Base-by-base conservation (phyloP, 192 early-diverging fungal genomes). In the Backusella morwellensis region DNA sequence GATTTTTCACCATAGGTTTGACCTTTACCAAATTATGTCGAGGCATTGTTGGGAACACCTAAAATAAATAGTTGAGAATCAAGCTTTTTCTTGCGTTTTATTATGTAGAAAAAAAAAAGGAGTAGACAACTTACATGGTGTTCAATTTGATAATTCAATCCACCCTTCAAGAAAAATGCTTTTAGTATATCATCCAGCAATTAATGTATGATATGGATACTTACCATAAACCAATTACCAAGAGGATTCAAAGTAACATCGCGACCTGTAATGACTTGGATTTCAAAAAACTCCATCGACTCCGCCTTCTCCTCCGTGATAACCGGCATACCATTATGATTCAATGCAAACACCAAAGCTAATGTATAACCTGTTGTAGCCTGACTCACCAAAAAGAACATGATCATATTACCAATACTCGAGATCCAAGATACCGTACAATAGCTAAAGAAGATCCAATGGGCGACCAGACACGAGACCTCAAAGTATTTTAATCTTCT, bases 241-340 rank as follows among this genome's bases (percentile, higher is more conserved):
- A 95, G 87, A 11, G 82, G 40, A 78, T 74, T 77, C 17, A 88
- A 75, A 63, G 81, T 77, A 35, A 95, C 91, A 85, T 94, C 89
- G 73, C 94, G 90, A 29, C 92, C 94, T 63, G 94, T 94, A 17
- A 90, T 79, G 67, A 93, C 87, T 66, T 92, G 90, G 40, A 93
- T 88, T 68, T 89, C 86, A 77, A 90, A 95, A 77, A 94, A 95
- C 6, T 94, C 90, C 84, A 91, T 90, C 2, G 86, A 77, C 21
- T 86, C 80, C 54, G 91, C 83, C 77, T 93, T 86, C 42, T 90
- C 82, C 63, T 85, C 73, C 5, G 89, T 85, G 81, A 92, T 91
- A 29, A 95, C 85, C 6, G 92, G 89, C 93, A 94, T 95, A 66
- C 94, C 93, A 83, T 89, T 93, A 83, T 95, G 94, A 81, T 95